Conservation (phyloP, 2,329 filamentous ascomycete species). For the Botrytis byssoidea region DNA sequence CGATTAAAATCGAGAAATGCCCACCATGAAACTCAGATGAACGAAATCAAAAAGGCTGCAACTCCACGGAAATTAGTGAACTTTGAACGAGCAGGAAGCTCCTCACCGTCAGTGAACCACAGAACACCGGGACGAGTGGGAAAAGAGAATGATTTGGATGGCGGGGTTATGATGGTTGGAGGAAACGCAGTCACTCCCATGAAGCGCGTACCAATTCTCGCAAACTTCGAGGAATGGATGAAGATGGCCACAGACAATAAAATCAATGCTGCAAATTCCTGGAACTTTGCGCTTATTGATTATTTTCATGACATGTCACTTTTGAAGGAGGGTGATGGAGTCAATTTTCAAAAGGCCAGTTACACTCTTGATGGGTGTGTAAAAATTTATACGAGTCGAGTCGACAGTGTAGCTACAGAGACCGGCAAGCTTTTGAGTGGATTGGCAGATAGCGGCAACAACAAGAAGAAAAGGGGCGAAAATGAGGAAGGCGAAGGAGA, state of each 20-base stretch:
- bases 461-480: constrained; percentile 69
- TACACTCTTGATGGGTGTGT: constrained; percentile 97
- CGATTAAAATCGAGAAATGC: constrained; percentile 85
- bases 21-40: constrained; percentile 85
- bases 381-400: constrained; percentile 98
- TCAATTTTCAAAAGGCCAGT: constrained; percentile 98
- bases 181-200: constrained; percentile 84
- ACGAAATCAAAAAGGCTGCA: constrained; percentile 80
- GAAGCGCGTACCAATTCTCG: constrained; percentile 92
- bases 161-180: constrained; percentile 64
- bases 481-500: constrained; percentile 66
- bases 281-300: constrained; percentile 99
- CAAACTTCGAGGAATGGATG: constrained; percentile 99
- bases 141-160: constrained; percentile 48
- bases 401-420: constrained; percentile 96
- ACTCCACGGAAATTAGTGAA: constrained; percentile 67
- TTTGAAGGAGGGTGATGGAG: constrained; percentile 90
- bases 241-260: constrained; percentile 99
- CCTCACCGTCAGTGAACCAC: constrained; percentile 55
- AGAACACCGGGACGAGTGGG: constrained; percentile 50
- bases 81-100: constrained; percentile 58
- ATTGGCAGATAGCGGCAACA: constrained; percentile 78
- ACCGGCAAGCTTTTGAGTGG: constrained; percentile 94
- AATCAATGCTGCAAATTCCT: constrained; percentile 97
- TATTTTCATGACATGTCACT: constrained; percentile 99